Evolutionary conservation across 1,284 basidiomycete genomes (phyloP).

Genomic region (Trametes pubescens): DNA sequence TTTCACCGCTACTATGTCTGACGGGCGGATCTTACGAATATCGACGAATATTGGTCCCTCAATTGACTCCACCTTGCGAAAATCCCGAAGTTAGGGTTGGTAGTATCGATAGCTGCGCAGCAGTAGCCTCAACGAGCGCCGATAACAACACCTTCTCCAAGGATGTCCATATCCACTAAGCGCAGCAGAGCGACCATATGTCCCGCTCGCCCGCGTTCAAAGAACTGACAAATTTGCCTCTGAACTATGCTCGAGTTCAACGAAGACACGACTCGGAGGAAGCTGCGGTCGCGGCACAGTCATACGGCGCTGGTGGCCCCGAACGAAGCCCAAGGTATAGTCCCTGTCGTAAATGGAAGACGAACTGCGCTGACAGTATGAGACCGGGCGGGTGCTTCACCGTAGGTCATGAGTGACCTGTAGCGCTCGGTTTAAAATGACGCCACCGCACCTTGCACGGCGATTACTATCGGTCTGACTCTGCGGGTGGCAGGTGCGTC

Average conservation of each 20-base stretch:
- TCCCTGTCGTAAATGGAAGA: background rate
- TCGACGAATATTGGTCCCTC: too few relatives aligned
- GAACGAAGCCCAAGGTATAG: background rate
- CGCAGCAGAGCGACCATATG: background rate
- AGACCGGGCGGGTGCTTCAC: background rate
- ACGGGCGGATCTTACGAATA: too few relatives aligned
- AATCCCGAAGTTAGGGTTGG: too few relatives aligned
- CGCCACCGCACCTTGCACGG: background rate
- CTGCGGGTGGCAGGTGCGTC: background rate
- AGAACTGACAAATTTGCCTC: too few relatives aligned
- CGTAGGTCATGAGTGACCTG: background rate
- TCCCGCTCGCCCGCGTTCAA: background rate
- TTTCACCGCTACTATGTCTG: too few relatives aligned
- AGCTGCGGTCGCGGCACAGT: conserved; percentile 1
- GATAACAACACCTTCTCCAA: too few relatives aligned
- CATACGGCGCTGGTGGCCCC: background rate
- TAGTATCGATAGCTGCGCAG: too few relatives aligned
- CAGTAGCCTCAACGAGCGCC: too few relatives aligned
- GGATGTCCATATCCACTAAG: too few relatives aligned
- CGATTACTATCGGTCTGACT: background rate
- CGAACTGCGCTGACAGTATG: background rate
- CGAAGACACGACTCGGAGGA: background rate
- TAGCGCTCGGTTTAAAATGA: background rate
- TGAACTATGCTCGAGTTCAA: background rate
- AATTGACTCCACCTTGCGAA: too few relatives aligned